Evolutionary conservation across 139 green algal genomes (phyloP), one percentile per base, ranked within the genome.

Genomic region (Picochlorum sp.): DNA sequence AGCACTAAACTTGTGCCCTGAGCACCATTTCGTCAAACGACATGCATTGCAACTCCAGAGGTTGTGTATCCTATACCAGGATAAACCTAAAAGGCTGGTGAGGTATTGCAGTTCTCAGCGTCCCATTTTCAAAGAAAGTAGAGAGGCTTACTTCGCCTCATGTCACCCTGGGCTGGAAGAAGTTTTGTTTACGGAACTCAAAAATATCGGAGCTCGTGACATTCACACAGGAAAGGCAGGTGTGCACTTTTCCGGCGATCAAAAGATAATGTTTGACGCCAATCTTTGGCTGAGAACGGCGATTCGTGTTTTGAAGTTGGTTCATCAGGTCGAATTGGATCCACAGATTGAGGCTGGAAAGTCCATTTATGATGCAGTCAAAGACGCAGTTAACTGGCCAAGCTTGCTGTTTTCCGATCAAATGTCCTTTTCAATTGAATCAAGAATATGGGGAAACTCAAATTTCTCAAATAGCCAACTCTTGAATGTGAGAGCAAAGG

Each of bases 111-210:
- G n/a, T n/a, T n/a, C n/a, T n/a, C n/a, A n/a, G n/a, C n/a, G n/a
- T n/a, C n/a, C n/a, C n/a, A n/a, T n/a, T n/a, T n/a, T n/a, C n/a
- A n/a, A n/a, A n/a, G n/a, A n/a, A n/a, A n/a, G n/a, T 28, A 20
- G 28, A 30, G 14, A 29, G 44, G 18, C 40, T 20, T 92, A 70
- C 69, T 86, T 78, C 32, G 86, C 73, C 7, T 91, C 87, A 1
- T 95, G 87, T 60, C 75, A 85, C 16, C 87, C 87, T 5, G 87
- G 87, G 0, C 49, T 93, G n/a, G 84, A 95, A 41, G 61, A 77
- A 50, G 67, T 87, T 3, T 68, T 91, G 13, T 83, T 77, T 1
- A 16, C 28, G 2, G 86, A 94, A 70, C 73, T 94, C 10, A 14
- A 16, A 1, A 16, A 45, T 8, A 75, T 90, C 4, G 39, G 73